These are phyloP conservation scores for Cadophora malorum DNA, from an alignment of 2,329 filamentous ascomycete species.

Conservation along the genomic window DNA sequence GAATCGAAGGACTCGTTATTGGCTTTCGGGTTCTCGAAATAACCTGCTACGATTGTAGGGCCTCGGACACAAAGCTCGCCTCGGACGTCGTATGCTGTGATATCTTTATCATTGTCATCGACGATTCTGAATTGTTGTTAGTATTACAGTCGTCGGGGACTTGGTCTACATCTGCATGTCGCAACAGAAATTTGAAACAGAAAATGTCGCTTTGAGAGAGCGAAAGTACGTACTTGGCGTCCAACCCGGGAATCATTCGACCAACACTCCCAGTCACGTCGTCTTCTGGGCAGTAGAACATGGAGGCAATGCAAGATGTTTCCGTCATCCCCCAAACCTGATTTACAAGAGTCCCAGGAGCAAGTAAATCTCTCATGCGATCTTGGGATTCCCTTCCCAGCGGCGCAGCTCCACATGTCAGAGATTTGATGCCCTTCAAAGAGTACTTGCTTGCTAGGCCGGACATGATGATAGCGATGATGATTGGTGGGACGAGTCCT, in stretches of 20 bases:
- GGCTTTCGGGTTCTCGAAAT: constrained; percentile 61
- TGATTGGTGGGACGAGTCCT: constrained; percentile 75
- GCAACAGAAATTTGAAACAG: background rate
- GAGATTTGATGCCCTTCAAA: constrained; percentile 62
- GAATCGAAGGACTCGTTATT: constrained; percentile 54
- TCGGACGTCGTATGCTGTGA: constrained; percentile 41
- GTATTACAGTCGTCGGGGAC: background rate
- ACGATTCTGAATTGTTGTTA: constrained; percentile 33
- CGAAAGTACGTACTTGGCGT: constrained; percentile 39
- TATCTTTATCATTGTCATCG: constrained; percentile 39
- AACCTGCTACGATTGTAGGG: constrained; percentile 77
- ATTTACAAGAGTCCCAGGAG: constrained; percentile 49
- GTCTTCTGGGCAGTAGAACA: constrained; percentile 55
- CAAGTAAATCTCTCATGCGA: constrained; percentile 50
- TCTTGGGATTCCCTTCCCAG: constrained; percentile 51
- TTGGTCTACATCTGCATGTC: background rate
- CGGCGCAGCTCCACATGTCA: constrained; percentile 57
- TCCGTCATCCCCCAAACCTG: constrained; percentile 62
- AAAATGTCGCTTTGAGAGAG: background rate
- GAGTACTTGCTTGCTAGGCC: constrained; percentile 35
- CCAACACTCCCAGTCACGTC: constrained; percentile 56
- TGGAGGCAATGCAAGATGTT: constrained; percentile 36
- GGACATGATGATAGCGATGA: constrained; percentile 62
- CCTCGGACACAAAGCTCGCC: constrained; percentile 69
- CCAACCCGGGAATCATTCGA: constrained; percentile 48